Evolutionary conservation across 2,329 filamentous ascomycete species (phyloP).

Genomic region (Escovopsis sp.): DNA sequence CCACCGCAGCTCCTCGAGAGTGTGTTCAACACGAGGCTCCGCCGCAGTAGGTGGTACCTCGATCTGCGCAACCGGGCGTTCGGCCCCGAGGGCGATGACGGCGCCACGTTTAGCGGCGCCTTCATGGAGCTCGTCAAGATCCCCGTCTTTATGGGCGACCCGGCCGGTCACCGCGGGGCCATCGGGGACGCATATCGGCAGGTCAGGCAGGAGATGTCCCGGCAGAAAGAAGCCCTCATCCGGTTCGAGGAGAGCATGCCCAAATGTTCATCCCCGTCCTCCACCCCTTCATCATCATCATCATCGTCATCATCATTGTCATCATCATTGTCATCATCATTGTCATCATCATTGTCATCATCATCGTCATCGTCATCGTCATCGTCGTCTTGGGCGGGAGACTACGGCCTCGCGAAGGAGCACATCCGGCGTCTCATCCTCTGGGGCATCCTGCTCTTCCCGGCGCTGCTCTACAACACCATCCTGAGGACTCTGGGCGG

Average conservation of each 20-base stretch:
- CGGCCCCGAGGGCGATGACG: background rate
- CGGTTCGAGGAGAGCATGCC: background rate
- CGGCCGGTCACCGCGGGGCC: slow-evolving; percentile 6
- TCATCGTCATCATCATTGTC: too few relatives aligned
- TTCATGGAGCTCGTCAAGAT: slow-evolving; percentile 7
- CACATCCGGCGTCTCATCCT: slow-evolving; percentile 2
- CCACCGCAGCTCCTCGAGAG: slow-evolving; percentile 17
- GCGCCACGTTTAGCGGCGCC: slow-evolving; percentile 3
- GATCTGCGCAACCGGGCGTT: slow-evolving; percentile 1
- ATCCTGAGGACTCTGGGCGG: slow-evolving; percentile 11
- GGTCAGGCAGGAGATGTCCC: slow-evolving; percentile 7
- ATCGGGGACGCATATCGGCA: slow-evolving; percentile 9
- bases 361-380: too few relatives aligned
- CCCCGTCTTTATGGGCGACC: slow-evolving; percentile 9
- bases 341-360: too few relatives aligned
- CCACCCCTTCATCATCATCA: too few relatives aligned
- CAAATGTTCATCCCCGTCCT: background rate
- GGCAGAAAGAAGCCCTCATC: slow-evolving; percentile 1
- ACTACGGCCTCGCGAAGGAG: background rate
- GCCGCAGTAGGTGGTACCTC: slow-evolving; percentile 11
- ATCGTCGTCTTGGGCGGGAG: too few relatives aligned
- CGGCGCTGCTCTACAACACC: slow-evolving; percentile 7
- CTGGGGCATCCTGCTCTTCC: slow-evolving; percentile 1
- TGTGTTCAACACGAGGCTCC: slow-evolving; percentile 14
- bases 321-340: too few relatives aligned